Percentiles rank a stretch among this genome's conserved stretches.
Conservation (phyloP, 2,329 filamentous ascomycete species). For the Zelopaecilomyces penicillatus region DNA sequence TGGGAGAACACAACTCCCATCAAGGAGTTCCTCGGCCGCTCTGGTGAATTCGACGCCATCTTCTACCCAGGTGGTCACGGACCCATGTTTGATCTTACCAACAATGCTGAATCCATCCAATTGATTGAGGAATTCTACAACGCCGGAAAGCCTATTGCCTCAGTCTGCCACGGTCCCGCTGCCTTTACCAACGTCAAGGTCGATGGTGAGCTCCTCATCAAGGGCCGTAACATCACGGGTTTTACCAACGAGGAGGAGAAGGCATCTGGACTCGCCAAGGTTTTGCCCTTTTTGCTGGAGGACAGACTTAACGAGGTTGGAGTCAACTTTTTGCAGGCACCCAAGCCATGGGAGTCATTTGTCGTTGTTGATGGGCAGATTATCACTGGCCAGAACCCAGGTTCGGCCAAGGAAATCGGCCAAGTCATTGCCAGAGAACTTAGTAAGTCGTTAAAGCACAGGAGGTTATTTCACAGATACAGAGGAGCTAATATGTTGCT, state of each 20-base stretch:
- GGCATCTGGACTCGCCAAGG: conserved; percentile 11
- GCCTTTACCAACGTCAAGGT: conserved; percentile 51
- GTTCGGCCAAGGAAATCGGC: conserved; percentile 33
- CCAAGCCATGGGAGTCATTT: conserved; percentile 33
- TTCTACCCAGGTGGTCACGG: conserved; percentile 44
- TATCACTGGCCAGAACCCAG: conserved; percentile 45
- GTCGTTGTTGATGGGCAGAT: conserved; percentile 38
- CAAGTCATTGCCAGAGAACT: neutral
- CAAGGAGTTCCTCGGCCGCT: conserved; percentile 1
- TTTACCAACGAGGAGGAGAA: conserved; percentile 51
- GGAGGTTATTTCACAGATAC: too few relatives aligned
- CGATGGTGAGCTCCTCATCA: conserved; percentile 46
- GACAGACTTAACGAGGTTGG: conserved; percentile 37
- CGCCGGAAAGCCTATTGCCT: conserved; percentile 52
- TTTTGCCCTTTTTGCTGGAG: conserved; percentile 32
- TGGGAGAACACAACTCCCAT: conserved; percentile 42
- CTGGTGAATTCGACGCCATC: conserved; percentile 21
- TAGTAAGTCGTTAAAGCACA: neutral
- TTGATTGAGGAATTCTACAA: conserved; percentile 50
- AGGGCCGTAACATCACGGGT: conserved; percentile 49
- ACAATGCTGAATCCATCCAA: conserved; percentile 39
- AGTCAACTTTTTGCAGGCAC: conserved; percentile 44
- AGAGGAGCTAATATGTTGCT: too few relatives aligned
- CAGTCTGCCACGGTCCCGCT: conserved; percentile 62
- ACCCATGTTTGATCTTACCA: conserved; percentile 54